Base-by-base conservation (phyloP, 2,329 filamentous ascomycete genomes). In the Paraphoma chrysanthemicola region DNA sequence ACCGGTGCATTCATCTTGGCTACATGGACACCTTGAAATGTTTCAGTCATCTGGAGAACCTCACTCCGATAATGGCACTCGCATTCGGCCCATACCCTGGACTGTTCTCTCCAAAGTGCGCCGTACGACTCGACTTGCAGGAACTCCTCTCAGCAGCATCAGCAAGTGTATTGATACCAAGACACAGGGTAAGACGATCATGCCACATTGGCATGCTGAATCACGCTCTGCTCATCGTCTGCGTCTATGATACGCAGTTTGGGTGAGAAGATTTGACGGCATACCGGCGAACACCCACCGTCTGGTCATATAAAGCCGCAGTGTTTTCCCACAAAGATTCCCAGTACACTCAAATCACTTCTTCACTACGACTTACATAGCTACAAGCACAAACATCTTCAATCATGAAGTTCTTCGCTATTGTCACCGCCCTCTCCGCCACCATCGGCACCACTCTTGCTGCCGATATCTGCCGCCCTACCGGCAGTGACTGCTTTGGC, bases 401-500 rank as follows among this genome's bases (percentile, higher is more conserved):
- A 23, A 49, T 30, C 16, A 45, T 46, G 43, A 36, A 52, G 42
- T 52, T 53, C 45, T 11, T 47, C 51, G 16, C 44, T 17, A 48
- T 53, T 44, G 44, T 53, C 30, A 23, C 51, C 14, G 44, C 31
- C 7, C 36, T 47, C 36, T 33, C 45, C n/a, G n/a, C 39, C 16
- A 17, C 33, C 33, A 38, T 46, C 31, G 31, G 50, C 33, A 11
- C 39, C 39, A 39, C 51, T 18, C 36, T 47, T 17, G 51, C 51
- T 2, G 51, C 51, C 10, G 51, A 53, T 12, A 48, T 53, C 38
- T 53, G 51, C 38, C 49, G 49, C 2, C 44, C 51, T 14, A 16
- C 38, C 1, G 28, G 36, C 30, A 43, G 16, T 23, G 36, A 42
- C 44, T 48, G 44, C 44, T 48, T 41, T 23, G 51, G 44, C 14